Evolutionary conservation across 768 basidiomycete genomes (phyloP).

Genomic region (Naganishia antarctica): DNA sequence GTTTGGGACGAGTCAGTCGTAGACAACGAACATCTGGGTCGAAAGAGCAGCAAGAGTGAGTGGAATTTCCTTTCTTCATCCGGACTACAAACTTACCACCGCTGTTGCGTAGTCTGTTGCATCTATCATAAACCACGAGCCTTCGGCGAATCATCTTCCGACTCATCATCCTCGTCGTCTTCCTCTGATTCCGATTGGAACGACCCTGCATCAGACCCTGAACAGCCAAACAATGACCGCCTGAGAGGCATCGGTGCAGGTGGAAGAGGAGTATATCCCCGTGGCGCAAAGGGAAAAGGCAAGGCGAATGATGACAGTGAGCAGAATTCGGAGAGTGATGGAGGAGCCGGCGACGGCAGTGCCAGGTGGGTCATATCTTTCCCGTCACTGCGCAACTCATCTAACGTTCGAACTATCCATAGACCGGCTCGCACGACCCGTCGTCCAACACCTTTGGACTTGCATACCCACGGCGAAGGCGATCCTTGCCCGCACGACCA

Average conservation of each 20-base stretch:
- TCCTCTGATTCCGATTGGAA: slow-evolving; percentile 55
- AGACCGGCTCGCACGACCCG: neutral
- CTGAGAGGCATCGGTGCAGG: slow-evolving; percentile 10
- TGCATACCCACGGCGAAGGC: neutral
- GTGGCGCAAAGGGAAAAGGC: slow-evolving; percentile 19
- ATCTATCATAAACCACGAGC: slow-evolving; percentile 69
- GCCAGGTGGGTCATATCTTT: neutral
- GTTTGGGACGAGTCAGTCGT: slow-evolving; percentile 79
- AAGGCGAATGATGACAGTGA: slow-evolving; percentile 14
- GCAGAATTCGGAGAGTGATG: slow-evolving; percentile 2
- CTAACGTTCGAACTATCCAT: neutral
- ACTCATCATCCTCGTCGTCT: slow-evolving; percentile 56
- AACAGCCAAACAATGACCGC: neutral
- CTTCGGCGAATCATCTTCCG: slow-evolving; percentile 47
- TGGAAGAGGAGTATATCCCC: slow-evolving; percentile 4
- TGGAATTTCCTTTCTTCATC: slow-evolving; percentile 3
- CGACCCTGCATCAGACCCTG: neutral
- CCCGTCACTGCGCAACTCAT: neutral
- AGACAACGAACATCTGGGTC: slow-evolving; percentile 83
- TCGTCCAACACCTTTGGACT: slow-evolving; percentile 1
- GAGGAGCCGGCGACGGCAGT: slow-evolving; percentile 9
- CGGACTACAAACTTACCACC: neutral
- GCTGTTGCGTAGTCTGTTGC: slow-evolving; percentile 69
- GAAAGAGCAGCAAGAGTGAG: slow-evolving; percentile 87
- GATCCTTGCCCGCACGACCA: neutral